Conservation (phyloP, 2,329 filamentous ascomycete species). For the Neonectria neomacrospora region DNA sequence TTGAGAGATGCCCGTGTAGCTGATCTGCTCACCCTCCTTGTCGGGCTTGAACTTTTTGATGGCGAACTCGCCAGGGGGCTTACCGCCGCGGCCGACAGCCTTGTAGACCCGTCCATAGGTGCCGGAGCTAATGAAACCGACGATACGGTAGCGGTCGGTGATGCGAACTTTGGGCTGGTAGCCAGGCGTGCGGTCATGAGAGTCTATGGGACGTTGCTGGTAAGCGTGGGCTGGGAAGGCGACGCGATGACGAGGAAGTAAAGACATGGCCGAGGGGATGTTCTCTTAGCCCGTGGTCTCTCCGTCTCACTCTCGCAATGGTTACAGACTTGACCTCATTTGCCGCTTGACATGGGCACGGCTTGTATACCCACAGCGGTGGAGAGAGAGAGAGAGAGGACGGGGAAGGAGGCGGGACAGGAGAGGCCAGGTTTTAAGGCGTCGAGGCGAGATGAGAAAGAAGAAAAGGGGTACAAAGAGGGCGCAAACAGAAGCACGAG, state of each 20-base stretch:
- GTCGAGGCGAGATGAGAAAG: slow-evolving; percentile 13
- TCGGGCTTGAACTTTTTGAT: slow-evolving; percentile 99
- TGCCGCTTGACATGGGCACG: slow-evolving; percentile 24
- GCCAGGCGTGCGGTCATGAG: slow-evolving; percentile 61
- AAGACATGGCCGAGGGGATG: slow-evolving; percentile 45
- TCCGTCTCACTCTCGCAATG: slow-evolving; percentile 1
- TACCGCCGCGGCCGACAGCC: slow-evolving; percentile 72
- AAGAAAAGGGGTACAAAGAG: not conserved
- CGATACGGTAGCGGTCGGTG: slow-evolving; percentile 92
- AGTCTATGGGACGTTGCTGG: slow-evolving; percentile 58
- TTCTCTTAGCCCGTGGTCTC: not conserved
- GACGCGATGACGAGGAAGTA: slow-evolving; percentile 48
- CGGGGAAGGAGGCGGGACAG: not conserved
- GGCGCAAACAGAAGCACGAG: not conserved
- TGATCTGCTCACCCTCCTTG: slow-evolving; percentile 93
- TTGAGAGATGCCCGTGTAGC: slow-evolving; percentile 98
- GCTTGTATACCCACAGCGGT: not conserved
- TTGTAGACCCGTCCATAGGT: slow-evolving; percentile 99
- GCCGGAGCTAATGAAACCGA: slow-evolving; percentile 97
- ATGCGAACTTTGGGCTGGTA: slow-evolving; percentile 87
- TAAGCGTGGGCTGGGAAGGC: slow-evolving; percentile 44
- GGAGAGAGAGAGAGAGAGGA: not conserved
- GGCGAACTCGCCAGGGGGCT: slow-evolving; percentile 79
- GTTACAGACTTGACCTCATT: slow-evolving; percentile 13
- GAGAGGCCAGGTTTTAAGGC: slow-evolving; percentile 12